Base-by-base conservation (phyloP, 108 stramenopile genomes). In the Cyclotella choctawhatcheeana region DNA sequence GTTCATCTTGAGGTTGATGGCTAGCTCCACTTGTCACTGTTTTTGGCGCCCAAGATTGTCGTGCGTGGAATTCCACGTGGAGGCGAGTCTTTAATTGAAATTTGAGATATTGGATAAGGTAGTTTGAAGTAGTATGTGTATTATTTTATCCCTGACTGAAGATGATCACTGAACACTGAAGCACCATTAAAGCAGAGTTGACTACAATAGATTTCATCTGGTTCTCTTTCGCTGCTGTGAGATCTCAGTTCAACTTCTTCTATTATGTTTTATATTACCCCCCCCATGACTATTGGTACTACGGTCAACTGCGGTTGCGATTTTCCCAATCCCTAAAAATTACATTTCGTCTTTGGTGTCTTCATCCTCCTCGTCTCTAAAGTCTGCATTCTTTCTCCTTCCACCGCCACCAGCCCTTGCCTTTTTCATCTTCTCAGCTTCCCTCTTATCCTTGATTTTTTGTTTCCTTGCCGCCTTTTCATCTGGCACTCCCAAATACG, bases 301-400 rank as follows among this genome's bases (percentile, higher is more conserved):
- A 26, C 17, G 18, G 4, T 48, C 18, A 48, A n/a, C 47, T 48
- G 47, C 37, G 12, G 12, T 40, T 40, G 12, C 37, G 12, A 40
- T 12, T 48, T 17, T n/a, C n/a, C 47, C 47, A 48, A 48, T 5
- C 27, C 5, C n/a, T 35, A 44, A 60, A 37, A 60, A 60, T 35
- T 32, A 45, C 53, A 67, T 55, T 55, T 54, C 52, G 55, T 67
- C 51, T 27, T 25, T 52, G 27, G 2, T 21, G 20, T 69, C 76
- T 44, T 77, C 88, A 79, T 94, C 93, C 73, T 95, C 91, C 73
- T 95, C 91, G 75, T 95, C 94, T 26, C 91, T 86, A 69, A 84
- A 95, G 20, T 92, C 89, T 0, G 75, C 75, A 69, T 78, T 90
- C 64, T 79, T 88, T 51, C 87, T 84, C 79, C 89, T 77, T 56